Evolutionary conservation across 371 early-diverging fungal genomes (phyloP), one percentile per base, ranked within the genome.

Genomic region (Mortierella sp.): DNA sequence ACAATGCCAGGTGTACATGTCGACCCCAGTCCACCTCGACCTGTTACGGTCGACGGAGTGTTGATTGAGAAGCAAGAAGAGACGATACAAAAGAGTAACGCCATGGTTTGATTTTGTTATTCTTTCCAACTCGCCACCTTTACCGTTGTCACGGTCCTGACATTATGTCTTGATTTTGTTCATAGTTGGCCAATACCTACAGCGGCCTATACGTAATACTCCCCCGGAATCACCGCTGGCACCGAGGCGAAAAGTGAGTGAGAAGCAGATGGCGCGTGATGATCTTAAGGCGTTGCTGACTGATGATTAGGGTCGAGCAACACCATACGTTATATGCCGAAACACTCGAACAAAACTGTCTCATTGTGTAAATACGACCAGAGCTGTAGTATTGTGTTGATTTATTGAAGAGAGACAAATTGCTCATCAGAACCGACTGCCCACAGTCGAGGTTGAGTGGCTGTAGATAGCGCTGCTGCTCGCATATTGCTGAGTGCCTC

Each of bases 381-480:
- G 37, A 34, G 37, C 37, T 34, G 37, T 34, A n/a, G n/a, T n/a
- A n/a, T n/a, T n/a, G n/a, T 34, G 37, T 34, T 34, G 37, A n/a
- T n/a, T 34, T 34, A 14, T 34, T 34, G 34, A 34, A 34, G 34
- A 34, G 34, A 34, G n/a, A n/a, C n/a, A n/a, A n/a, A n/a, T n/a
- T 34, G 37, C 14, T 7, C 11, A 34, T 34, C 37, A 72, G 42
- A 73, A 73, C 21, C 75, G 75, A 42, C 49, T 68, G 9, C 60
- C 64, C 3, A 73, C 56, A 0, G 66, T 60, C n/a, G 68, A 67
- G 2, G 44, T 3, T 2, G 68, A 56, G n/a, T 63, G 64, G 17
- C 49, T 63, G 39, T 73, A 73, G 6, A 73, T 52, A 8, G 75
- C 49, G 39, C 68, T 73, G 50, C 75, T 73, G 43, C 75, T 73